Evolutionary conservation across 2,329 filamentous ascomycete species (phyloP).

Genomic region (Aspergillus pseudotamarii): DNA sequence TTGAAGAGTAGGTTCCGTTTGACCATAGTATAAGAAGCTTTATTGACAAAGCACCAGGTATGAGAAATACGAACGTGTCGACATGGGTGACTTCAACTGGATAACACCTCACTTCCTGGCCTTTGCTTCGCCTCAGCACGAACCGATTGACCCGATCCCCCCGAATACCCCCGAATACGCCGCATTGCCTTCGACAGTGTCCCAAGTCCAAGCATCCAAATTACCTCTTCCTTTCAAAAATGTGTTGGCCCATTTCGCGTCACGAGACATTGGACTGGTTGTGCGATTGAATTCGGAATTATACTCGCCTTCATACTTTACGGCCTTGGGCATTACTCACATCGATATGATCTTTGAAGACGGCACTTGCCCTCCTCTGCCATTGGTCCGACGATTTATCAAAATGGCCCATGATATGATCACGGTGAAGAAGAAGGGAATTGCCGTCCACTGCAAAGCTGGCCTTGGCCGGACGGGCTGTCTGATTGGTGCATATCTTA

Average conservation of each 20-base stretch:
- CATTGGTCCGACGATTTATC: constrained; percentile 92
- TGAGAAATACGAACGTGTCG: constrained; percentile 90
- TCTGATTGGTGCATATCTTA: constrained; percentile 94
- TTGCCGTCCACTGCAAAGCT: constrained; percentile 98
- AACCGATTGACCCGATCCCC: constrained; percentile 72
- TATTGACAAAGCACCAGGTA: constrained; percentile 59
- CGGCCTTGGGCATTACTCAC: constrained; percentile 90
- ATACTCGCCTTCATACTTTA: constrained; percentile 97
- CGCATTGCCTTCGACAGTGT: constrained; percentile 73
- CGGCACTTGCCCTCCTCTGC: constrained; percentile 87
- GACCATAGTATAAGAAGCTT: not conserved
- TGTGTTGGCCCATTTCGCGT: constrained; percentile 83
- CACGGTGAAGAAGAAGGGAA: constrained; percentile 83
- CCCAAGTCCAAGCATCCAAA: constrained; percentile 69
- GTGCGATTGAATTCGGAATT: constrained; percentile 94
- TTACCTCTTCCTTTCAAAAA: constrained; percentile 93
- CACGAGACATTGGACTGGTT: constrained; percentile 87
- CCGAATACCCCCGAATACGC: constrained; percentile 73
- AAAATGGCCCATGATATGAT: constrained; percentile 94
- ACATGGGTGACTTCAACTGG: constrained; percentile 99
- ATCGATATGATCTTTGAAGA: constrained; percentile 99
- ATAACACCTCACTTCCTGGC: constrained; percentile 92
- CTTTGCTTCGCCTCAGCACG: constrained; percentile 90
- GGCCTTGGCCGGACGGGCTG: constrained; percentile 94
- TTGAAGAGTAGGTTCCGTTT: constrained; percentile 70